phyloP scores from a whole-genome alignment of 2,329 filamentous ascomycete species.

The Exophiala alcalophila region DNA sequence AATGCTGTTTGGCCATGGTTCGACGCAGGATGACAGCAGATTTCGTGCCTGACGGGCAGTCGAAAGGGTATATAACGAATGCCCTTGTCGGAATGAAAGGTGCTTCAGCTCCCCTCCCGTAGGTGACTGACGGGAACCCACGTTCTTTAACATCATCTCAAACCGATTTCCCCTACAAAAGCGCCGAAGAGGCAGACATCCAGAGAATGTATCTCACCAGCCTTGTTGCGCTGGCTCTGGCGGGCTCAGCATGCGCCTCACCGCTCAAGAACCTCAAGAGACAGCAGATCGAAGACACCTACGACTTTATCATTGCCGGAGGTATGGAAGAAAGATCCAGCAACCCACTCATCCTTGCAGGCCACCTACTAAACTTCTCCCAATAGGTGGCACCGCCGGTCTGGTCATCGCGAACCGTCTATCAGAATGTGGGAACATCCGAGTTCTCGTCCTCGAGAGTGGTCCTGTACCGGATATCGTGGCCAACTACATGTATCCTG shows the following conservation, averaged over 20 bases:
- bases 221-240: conserved; percentile 1
- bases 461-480: conserved; percentile 29
- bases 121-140: too few relatives aligned
- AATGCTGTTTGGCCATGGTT: too few relatives aligned
- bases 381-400: conserved; percentile 31
- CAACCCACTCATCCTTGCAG: too few relatives aligned
- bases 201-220: conserved; percentile 6
- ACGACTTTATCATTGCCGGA: conserved; percentile 28
- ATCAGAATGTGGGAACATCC: conserved; percentile 22
- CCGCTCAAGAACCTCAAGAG: conserved; percentile 9
- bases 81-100: too few relatives aligned
- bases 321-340: conserved; percentile 8
- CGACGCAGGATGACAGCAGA: too few relatives aligned
- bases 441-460: conserved; percentile 28
- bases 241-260: conserved; percentile 1
- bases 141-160: too few relatives aligned
- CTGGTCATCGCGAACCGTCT: conserved; percentile 30
- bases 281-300: conserved; percentile 12
- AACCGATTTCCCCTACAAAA: too few relatives aligned
- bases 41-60: too few relatives aligned
- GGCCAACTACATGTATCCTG: conserved; percentile 32
- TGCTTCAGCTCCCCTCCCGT: too few relatives aligned
- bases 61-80: too few relatives aligned
- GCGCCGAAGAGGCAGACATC: too few relatives aligned
- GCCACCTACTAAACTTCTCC: neutral